Evolutionary conservation across 495 filamentous ascomycete genomes (phyloP), one percentile per base, ranked within the genome.

Genomic region (Aspergillus bertholletiae): DNA sequence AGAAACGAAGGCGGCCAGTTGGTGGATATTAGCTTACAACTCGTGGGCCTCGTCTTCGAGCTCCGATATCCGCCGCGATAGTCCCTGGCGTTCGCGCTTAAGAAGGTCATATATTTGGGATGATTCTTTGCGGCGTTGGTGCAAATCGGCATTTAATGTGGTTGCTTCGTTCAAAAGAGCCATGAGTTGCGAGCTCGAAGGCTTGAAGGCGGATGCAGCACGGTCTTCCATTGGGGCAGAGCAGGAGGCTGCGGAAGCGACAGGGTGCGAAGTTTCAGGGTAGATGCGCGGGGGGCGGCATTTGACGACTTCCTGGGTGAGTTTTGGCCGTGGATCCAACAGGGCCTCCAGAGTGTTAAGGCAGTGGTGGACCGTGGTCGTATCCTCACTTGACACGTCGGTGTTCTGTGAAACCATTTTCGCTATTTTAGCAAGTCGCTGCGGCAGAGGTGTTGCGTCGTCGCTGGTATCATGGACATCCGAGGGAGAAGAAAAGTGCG

Each of bases 321-420:
- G 27, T 24, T 49, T 50, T 12, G 60, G 59, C 13, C 57, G 62
- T 20, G 65, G 61, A 35, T 74, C 63, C 7, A 73, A 55, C 22
- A 75, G 51, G 8, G 58, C 39, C 46, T 73, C 70, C 5, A 74
- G 51, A 11, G 56, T 59, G n/a, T 73, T 64, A 22, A 74, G 58
- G 48, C 65, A 67, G 17, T 59, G 58, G 20, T 68, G 60, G 3
- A 70, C 53, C n/a, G 58, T 53, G 7, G 54, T 48, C 13, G 60
- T 59, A 5, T 64, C 54, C n/a, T 63, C 55, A 30, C 44, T 23
- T 8, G 57, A 60, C 3, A 59, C 40, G 30, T 30, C 45, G 12
- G 49, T 43, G 18, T 35, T 37, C 7, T 57, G 55, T 21, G 61
- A 55, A n/a, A 56, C 60, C 2, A 64, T 51, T 15, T 53, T 60